phyloP scores from a whole-genome alignment of 495 filamentous ascomycete genomes.

The Talaromyces proteolyticus region DNA sequence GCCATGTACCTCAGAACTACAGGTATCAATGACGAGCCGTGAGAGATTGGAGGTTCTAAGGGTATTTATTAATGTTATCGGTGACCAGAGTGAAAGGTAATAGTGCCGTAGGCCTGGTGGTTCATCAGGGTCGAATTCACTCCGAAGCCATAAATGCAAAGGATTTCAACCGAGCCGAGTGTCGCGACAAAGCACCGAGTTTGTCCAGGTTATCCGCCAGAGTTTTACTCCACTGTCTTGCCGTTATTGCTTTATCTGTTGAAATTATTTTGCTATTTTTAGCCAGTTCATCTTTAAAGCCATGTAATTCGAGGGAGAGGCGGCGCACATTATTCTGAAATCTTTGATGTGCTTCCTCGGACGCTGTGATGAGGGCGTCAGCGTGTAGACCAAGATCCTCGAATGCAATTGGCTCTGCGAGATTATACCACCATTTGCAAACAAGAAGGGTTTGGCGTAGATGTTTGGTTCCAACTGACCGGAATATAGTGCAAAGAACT shows the following conservation, averaged over 20 bases:
- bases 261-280: not conserved
- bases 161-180: not conserved
- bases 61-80: not conserved
- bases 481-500: constrained; percentile 3
- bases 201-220: not conserved
- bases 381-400: constrained; percentile 6
- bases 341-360: not conserved
- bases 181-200: not conserved
- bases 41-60: constrained; percentile 1
- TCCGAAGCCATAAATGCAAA: not conserved
- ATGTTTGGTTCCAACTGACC: constrained; percentile 4
- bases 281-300: not conserved
- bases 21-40: constrained; percentile 10
- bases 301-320: not conserved
- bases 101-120: not conserved
- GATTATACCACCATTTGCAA: constrained; percentile 9
- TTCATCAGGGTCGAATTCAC: not conserved
- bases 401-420: constrained; percentile 7
- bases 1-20: not conserved
- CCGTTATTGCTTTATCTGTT: not conserved
- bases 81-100: constrained; percentile 3
- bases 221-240: not conserved
- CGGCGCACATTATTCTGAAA: not conserved
- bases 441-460: constrained; percentile 8
- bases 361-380: constrained; percentile 1